Conservation (phyloP, 2,329 filamentous ascomycete genomes). For the Alternaria metachromatica region DNA sequence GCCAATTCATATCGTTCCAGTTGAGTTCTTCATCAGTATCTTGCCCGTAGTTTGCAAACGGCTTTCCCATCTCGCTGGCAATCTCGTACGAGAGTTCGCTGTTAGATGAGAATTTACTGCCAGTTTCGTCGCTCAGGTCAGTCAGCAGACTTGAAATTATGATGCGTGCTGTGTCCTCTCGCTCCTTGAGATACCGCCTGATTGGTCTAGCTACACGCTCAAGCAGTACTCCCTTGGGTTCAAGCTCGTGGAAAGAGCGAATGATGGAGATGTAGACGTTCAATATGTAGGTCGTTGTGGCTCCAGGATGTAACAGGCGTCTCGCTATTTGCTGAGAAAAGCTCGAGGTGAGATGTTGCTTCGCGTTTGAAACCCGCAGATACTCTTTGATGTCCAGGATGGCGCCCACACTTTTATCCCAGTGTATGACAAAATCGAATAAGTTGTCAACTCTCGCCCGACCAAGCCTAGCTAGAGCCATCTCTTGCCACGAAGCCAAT, state of each 20-base stretch:
- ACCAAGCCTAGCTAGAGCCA: slow-evolving; percentile 72
- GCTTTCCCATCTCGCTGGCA: slow-evolving; percentile 69
- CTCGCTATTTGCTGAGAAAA: slow-evolving; percentile 71
- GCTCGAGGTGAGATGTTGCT: slow-evolving; percentile 71
- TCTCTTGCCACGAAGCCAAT: slow-evolving; percentile 73
- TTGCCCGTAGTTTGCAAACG: slow-evolving; percentile 61
- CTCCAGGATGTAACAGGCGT: slow-evolving; percentile 75
- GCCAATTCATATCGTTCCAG: slow-evolving; percentile 93
- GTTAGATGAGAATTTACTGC: slow-evolving; percentile 58
- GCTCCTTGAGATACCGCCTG: slow-evolving; percentile 76
- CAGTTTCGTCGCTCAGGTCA: slow-evolving; percentile 59
- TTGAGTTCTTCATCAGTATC: slow-evolving; percentile 70
- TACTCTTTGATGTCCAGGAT: slow-evolving; percentile 76
- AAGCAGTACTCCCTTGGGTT: slow-evolving; percentile 78
- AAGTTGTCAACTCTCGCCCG: slow-evolving; percentile 73
- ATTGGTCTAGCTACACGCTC: slow-evolving; percentile 76
- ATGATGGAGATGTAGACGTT: slow-evolving; percentile 82
- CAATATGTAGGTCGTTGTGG: slow-evolving; percentile 77
- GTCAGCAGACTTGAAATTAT: slow-evolving; percentile 77
- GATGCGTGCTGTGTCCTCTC: slow-evolving; percentile 78
- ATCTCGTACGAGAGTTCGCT: slow-evolving; percentile 73
- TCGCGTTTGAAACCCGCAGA: slow-evolving; percentile 71
- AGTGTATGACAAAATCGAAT: slow-evolving; percentile 79
- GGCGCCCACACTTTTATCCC: slow-evolving; percentile 74
- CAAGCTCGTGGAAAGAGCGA: slow-evolving; percentile 74